Percentiles rank a stretch among this genome's conserved stretches.
Conservation (phyloP, 192 early-diverging fungal species). For the Linnemannia hyalina region DNA sequence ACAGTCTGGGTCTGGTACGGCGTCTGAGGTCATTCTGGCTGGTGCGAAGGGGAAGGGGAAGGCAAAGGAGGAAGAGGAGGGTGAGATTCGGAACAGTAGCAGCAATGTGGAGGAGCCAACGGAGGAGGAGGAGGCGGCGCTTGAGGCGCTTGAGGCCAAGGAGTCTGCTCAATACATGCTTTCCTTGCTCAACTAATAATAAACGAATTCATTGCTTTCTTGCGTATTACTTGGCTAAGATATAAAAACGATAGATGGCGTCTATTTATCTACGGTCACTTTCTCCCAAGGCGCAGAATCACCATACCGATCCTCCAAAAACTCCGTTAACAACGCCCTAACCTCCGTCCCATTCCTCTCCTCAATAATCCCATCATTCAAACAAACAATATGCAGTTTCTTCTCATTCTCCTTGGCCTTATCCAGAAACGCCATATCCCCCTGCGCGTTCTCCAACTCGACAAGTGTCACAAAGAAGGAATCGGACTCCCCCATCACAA, state of each 20-base stretch:
- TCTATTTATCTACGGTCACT: not conserved
- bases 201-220: too few relatives aligned
- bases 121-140: slow-evolving; percentile 32
- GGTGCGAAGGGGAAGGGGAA: not conserved
- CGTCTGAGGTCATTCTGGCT: not conserved
- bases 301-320: not conserved
- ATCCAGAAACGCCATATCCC: not conserved
- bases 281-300: not conserved
- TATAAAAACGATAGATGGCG: too few relatives aligned
- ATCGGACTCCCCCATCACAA: not conserved
- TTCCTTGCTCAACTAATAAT: slow-evolving; percentile 10
- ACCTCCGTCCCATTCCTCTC: not conserved
- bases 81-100: slow-evolving; percentile 9
- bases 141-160: slow-evolving; percentile 45
- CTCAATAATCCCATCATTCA: not conserved
- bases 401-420: not conserved
- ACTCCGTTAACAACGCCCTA: not conserved
- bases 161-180: slow-evolving; percentile 50
- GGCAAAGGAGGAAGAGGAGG: slow-evolving; percentile 18
- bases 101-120: slow-evolving; percentile 5
- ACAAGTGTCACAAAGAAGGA: not conserved
- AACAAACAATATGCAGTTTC: not conserved
- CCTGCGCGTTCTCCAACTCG: not conserved
- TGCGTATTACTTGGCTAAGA: too few relatives aligned
- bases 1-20: slow-evolving; percentile 21